Base-by-base conservation (phyloP, 441 rosid species). In the Dalechampia spathulata region DNA sequence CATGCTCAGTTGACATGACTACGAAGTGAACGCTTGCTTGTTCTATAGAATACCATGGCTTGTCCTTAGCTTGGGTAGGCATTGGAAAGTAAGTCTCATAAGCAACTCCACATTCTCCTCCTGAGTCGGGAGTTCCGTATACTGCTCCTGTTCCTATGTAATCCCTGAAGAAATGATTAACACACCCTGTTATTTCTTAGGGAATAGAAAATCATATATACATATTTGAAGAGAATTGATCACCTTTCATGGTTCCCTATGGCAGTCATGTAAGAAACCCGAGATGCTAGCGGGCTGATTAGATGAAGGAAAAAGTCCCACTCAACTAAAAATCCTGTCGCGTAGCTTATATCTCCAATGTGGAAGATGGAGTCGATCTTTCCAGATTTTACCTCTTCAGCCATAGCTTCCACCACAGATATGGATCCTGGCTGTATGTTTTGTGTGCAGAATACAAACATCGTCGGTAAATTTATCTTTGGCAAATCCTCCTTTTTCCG, bases 311-410 rank as follows among this genome's bases (percentile, higher is more conserved):
- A 85, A 65, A 44, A 85, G 45, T 85, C 88, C 92, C 88, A 85
- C 67, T 85, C 93, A 8, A 80, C 93, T 39, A 80, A 62, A 52
- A 82, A 85, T 4, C 93, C 93, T 0, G 93, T 85, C 17, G 93
- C 88, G 39, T 85, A 85, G 72, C 93, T 82, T 56, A 85, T 82
- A 63, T 82, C 93, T 61, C 93, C 93, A 43, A 82, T 82, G 77
- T 85, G 93, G 68, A 85, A 85, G 64, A 82, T 69, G 28, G 85
- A 69, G 51, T 82, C 82, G 20, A 78, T 76, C 12, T 59, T 75
- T 6, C 85, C 89, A 6, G 71, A 62, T 15, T 68, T 63, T 20
- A 80, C 60, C 47, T 82, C 83, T 6, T 72, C 72, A 0, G 54
- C 21, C 76, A 85, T 63, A n/a, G 84, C 83, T 17, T 82, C 70